phyloP scores from a whole-genome alignment of 805 yeast species.

The Candida manassasensis region DNA sequence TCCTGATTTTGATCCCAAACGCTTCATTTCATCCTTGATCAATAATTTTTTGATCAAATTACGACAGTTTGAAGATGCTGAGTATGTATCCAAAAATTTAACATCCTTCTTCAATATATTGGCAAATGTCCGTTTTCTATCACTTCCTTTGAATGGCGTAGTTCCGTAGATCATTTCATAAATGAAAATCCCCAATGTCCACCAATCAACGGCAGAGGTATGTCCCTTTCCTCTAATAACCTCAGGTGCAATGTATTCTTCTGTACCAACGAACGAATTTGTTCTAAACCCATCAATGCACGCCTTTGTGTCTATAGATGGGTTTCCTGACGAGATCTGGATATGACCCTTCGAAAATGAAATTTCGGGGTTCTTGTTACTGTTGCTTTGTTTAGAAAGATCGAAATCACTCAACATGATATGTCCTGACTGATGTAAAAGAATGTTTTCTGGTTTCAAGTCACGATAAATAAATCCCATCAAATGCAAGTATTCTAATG shows the following conservation, averaged over 20 bases:
- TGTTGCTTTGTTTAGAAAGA: slow-evolving; percentile 80
- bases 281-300: slow-evolving; percentile 96
- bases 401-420: slow-evolving; percentile 97
- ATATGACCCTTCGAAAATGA: slow-evolving; percentile 28
- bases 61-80: slow-evolving; percentile 71
- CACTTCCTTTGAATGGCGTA: slow-evolving; percentile 93
- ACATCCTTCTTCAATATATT: slow-evolving; percentile 83
- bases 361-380: slow-evolving; percentile 72
- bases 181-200: slow-evolving; percentile 93
- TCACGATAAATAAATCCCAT: slow-evolving; percentile 98
- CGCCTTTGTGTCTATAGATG: slow-evolving; percentile 85
- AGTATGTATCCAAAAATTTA: slow-evolving; percentile 63
- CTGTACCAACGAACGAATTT: slow-evolving; percentile 97
- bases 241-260: slow-evolving; percentile 98
- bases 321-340: slow-evolving; percentile 32
- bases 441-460: slow-evolving; percentile 91
- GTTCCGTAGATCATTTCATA: slow-evolving; percentile 95
- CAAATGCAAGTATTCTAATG: slow-evolving; percentile 88
- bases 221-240: slow-evolving; percentile 97
- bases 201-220: slow-evolving; percentile 98
- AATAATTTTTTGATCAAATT: slow-evolving; percentile 74
- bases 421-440: slow-evolving; percentile 94
- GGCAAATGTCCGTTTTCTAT: slow-evolving; percentile 84
- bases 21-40: slow-evolving; percentile 81
- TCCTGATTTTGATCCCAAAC: slow-evolving; percentile 89